Base-by-base conservation (phyloP, 495 filamentous ascomycete genomes). In the Glarea lozoyensis region DNA sequence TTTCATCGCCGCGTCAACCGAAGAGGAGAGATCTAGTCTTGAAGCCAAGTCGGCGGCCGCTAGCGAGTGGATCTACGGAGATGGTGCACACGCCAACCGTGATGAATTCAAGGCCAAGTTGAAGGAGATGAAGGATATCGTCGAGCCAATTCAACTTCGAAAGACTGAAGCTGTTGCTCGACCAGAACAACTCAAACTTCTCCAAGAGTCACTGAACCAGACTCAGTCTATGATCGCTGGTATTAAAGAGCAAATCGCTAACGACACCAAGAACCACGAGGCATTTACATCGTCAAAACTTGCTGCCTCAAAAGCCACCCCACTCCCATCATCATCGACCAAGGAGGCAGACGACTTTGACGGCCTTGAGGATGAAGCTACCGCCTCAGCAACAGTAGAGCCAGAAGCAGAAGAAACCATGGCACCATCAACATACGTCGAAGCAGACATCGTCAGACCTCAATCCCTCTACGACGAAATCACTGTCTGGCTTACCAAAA, bases 31-130 rank as follows among this genome's bases (percentile, higher is more conserved):
- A 22, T 56, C 65, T 2, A 53, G 55, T 19, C 74, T 97, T 10
- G 73, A 81, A 50, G 63, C 76, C 42, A 78, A 78, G 53, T 67
- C 79, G 30, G 72, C 70, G 23, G 76, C 75, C 13, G 75, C 81
- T 10, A 82, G 82, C 45, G 87, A 94, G 25, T 97, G 92, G 90
- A 75, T 98, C 23, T 94, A 94, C 57, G 83, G 72, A 25, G 86
- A 89, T 40, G 88, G 90, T 32, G 78, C 75, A 5, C 75, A 85
- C 40, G 88, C 92, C 0, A 65, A 75, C 29, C 77, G 76, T 17
- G 72, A 80, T 2, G 79, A 77, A 16, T 73, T 95, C 58, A 81
- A 78, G 57, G 69, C 71, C 19, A 81, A 77, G 43, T 72, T 93
- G 30, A 81, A 82, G 57, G 73, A 72, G 29, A 72, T 92, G 32